Percentiles rank a stretch among this genome's conserved stretches.
These are phyloP conservation scores for Dothideomycetes sp. DNA, from an alignment of 2,329 filamentous ascomycete species.

Conservation along the genomic window DNA sequence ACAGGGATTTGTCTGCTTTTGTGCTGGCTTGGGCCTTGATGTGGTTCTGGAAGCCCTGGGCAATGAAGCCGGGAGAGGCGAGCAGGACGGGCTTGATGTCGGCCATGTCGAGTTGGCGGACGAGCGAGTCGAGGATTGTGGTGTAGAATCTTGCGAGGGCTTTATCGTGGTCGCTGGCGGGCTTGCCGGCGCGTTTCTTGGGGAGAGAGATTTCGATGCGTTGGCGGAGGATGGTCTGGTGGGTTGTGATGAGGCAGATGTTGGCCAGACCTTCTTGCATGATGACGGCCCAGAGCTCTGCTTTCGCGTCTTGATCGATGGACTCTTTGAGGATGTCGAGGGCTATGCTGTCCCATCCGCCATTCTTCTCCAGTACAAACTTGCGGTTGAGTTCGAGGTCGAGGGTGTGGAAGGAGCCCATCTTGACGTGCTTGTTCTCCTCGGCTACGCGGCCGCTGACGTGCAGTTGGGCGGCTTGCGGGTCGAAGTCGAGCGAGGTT, in stretches of 20 bases:
- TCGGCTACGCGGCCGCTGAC: conserved; percentile 54
- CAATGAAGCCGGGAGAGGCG: conserved; percentile 82
- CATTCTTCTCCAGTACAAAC: conserved; percentile 76
- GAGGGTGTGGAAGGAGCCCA: conserved; percentile 59
- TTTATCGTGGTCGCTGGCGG: conserved; percentile 52
- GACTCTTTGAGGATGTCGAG: conserved; percentile 68
- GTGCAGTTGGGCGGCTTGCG: conserved; percentile 56
- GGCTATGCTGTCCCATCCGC: conserved; percentile 85
- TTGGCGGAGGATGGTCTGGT: conserved; percentile 65
- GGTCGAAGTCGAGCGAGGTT: conserved; percentile 57
- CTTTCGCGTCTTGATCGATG: conserved; percentile 65
- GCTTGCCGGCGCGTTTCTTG: conserved; percentile 51
- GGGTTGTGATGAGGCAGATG: conserved; percentile 71
- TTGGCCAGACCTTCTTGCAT: conserved; percentile 85
- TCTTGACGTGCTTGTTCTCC: conserved; percentile 56
- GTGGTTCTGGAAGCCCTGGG: conserved; percentile 67
- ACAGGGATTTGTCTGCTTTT: conserved; percentile 62
- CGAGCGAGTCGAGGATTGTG: conserved; percentile 61
- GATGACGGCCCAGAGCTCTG: conserved; percentile 78
- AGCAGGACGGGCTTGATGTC: conserved; percentile 64
- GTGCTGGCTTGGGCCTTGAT: conserved; percentile 50
- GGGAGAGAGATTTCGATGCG: conserved; percentile 56
- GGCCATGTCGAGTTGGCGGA: conserved; percentile 66
- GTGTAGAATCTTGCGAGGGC: conserved; percentile 56
- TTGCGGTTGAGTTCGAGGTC: conserved; percentile 81